Conservation (phyloP, 768 basidiomycete species). For the Tricholomella constricta region DNA sequence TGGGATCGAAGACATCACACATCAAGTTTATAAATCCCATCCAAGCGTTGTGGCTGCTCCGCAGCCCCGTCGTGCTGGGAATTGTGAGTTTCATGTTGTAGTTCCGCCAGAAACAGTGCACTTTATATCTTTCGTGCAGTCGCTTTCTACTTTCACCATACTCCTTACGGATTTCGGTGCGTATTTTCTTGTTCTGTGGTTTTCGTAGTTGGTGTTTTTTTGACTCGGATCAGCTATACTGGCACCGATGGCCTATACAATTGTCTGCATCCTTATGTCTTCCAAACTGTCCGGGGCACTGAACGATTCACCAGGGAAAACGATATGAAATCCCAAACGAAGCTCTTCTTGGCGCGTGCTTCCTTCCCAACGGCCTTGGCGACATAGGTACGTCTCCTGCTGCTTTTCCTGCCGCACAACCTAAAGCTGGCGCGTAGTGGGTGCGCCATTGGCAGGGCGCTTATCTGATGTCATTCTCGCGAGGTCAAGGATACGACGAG, state of each 20-base stretch:
- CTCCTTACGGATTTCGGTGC: slow-evolving; percentile 34
- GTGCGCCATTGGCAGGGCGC: not conserved
- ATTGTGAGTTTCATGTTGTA: slow-evolving; percentile 32
- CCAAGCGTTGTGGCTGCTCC: slow-evolving; percentile 35
- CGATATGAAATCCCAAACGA: slow-evolving; percentile 43
- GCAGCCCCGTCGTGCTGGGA: slow-evolving; percentile 45
- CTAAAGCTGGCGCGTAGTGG: not conserved
- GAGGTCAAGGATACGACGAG: slow-evolving; percentile 38
- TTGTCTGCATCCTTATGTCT: slow-evolving; percentile 34
- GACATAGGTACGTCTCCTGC: slow-evolving; percentile 32
- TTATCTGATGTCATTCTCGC: slow-evolving; percentile 45
- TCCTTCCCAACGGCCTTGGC: slow-evolving; percentile 44
- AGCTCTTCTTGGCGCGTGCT: slow-evolving; percentile 42
- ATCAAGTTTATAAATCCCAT: slow-evolving; percentile 48
- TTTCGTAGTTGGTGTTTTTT: not conserved
- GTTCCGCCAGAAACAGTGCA: too few relatives aligned
- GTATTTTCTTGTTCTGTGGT: slow-evolving; percentile 3
- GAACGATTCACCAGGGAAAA: slow-evolving; percentile 34
- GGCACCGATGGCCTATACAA: slow-evolving; percentile 45
- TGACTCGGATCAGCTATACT: slow-evolving; percentile 1
- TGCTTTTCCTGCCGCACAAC: not conserved
- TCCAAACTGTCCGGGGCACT: not conserved
- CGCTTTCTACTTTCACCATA: slow-evolving; percentile 11
- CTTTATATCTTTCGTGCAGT: too few relatives aligned
- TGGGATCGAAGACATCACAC: slow-evolving; percentile 8